A percentile compares a stretch with the other conserved stretches of the same genome.
These are phyloP conservation scores for Phytophthora pini DNA, from an alignment of 352 stramenopile species.

Conservation along the genomic window DNA sequence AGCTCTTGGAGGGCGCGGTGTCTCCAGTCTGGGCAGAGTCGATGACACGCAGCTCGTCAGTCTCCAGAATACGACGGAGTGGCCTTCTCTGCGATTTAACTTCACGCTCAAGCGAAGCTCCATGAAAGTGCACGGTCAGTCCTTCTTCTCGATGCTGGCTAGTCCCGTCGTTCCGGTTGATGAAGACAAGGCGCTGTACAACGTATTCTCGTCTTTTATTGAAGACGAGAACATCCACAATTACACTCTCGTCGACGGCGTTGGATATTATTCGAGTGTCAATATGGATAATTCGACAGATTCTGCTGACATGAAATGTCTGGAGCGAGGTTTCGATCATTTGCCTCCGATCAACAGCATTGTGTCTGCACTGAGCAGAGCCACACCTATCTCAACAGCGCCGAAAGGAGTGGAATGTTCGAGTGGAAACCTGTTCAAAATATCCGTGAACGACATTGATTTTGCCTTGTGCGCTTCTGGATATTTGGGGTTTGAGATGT, in stretches of 20 bases:
- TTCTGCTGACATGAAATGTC: neutral
- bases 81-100: slow-evolving; percentile 32
- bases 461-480: slow-evolving; percentile 12
- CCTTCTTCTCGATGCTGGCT: slow-evolving; percentile 22
- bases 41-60: neutral
- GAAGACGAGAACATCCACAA: slow-evolving; percentile 22
- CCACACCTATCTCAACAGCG: neutral
- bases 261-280: neutral
- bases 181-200: slow-evolving; percentile 22
- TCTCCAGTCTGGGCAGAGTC: neutral
- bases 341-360: slow-evolving; percentile 14
- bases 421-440: neutral
- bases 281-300: neutral
- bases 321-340: slow-evolving; percentile 1
- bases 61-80: slow-evolving; percentile 6
- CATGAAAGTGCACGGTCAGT: slow-evolving; percentile 35
- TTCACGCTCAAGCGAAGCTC: slow-evolving; percentile 38
- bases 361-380: slow-evolving; percentile 1
- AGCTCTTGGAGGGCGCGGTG: neutral
- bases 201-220: slow-evolving; percentile 22
- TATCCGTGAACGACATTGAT: slow-evolving; percentile 10
- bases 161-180: slow-evolving; percentile 21
- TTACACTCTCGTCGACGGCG: slow-evolving; percentile 30
- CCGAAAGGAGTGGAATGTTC: slow-evolving; percentile 4
- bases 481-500: slow-evolving; percentile 8